Conservation (phyloP, 352 stramenopile genomes). For the Phytophthora ramorum region DNA sequence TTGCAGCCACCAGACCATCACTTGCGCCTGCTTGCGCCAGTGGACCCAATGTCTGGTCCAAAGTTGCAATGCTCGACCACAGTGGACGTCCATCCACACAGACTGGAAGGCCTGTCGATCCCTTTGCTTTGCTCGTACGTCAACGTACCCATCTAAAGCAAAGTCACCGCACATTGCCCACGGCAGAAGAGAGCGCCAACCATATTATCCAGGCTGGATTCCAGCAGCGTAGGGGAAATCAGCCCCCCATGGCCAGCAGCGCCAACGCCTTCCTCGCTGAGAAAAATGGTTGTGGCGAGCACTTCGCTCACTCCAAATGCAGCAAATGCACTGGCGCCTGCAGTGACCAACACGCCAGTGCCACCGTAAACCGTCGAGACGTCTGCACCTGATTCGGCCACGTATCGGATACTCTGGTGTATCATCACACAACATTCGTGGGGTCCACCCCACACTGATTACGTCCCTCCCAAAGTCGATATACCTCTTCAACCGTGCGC, state of each 20-base stretch:
- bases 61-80: background rate
- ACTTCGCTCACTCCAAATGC: too few species aligned
- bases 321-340: too few species aligned
- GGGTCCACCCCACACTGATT: slow-evolving; percentile 2
- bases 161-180: too few species aligned
- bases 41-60: slow-evolving; percentile 1
- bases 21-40: background rate
- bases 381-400: background rate
- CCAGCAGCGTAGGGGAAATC: slow-evolving; percentile 5
- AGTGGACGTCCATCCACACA: background rate
- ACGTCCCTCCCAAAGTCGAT: slow-evolving; percentile 9
- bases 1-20: background rate
- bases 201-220: slow-evolving; percentile 11
- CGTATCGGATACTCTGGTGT: slow-evolving; percentile 5
- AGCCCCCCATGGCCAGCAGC: background rate
- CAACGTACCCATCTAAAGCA: slow-evolving; percentile 5
- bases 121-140: too few species aligned
- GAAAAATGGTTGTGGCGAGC: too few species aligned
- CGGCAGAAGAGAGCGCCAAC: background rate
- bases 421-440: background rate
- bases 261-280: background rate
- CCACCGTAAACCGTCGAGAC: too few species aligned
- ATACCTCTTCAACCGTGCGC: slow-evolving; percentile 16
- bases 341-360: too few species aligned
- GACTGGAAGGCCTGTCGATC: too few species aligned